Evolutionary conservation across 768 basidiomycete genomes (phyloP).

Genomic region (Lentinus tigrinus): DNA sequence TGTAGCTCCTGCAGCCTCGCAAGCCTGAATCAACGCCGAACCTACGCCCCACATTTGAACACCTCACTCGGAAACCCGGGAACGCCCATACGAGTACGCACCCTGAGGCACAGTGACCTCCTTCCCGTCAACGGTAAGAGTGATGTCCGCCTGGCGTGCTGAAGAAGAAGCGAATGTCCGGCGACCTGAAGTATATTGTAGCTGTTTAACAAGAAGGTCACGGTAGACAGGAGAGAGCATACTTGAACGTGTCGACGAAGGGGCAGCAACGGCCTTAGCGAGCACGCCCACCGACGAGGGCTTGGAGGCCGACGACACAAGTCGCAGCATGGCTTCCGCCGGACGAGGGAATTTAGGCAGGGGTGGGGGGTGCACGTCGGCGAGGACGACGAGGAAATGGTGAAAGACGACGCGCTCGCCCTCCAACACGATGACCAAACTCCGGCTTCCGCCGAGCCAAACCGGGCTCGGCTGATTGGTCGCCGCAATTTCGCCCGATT

Average conservation of each 20-base stretch:
- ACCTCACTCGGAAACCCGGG: neutral
- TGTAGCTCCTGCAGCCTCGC: conserved; percentile 81
- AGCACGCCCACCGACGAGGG: conserved; percentile 66
- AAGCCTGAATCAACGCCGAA: conserved; percentile 95
- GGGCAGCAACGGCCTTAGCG: conserved; percentile 53
- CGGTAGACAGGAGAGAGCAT: neutral
- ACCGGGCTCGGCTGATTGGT: conserved; percentile 15
- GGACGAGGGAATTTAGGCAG: neutral
- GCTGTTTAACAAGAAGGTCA: neutral
- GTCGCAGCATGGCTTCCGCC: conserved; percentile 55
- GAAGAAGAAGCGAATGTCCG: conserved; percentile 67
- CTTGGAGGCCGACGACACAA: conserved; percentile 57
- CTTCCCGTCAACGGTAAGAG: conserved; percentile 94
- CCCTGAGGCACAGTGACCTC: conserved; percentile 97
- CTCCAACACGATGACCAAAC: conserved; percentile 21
- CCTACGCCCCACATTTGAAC: conserved; percentile 43
- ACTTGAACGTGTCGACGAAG: conserved; percentile 38
- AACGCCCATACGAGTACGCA: conserved; percentile 36
- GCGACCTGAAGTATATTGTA: conserved; percentile 40
- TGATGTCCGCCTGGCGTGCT: conserved; percentile 73
- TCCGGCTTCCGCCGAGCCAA: conserved; percentile 24
- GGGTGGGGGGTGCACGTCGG: conserved; percentile 20
- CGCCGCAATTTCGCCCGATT: conserved; percentile 2
- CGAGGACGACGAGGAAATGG: conserved; percentile 18
- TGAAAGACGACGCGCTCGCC: conserved; percentile 22